Evolutionary conservation across 345 rosid species (phyloP), one percentile per base, ranked within the genome.

Genomic region (Brassica cretica): DNA sequence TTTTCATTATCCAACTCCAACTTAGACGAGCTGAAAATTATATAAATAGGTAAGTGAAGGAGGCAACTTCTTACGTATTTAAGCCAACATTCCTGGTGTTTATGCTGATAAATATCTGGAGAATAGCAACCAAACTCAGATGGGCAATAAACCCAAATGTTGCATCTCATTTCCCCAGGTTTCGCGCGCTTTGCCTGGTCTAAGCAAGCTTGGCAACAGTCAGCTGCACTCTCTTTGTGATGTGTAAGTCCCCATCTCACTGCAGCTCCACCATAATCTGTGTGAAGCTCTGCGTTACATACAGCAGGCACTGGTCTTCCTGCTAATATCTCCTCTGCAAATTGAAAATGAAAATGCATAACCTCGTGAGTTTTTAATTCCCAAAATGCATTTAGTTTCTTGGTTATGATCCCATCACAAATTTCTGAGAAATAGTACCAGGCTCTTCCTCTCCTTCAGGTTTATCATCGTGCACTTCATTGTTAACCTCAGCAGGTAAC

Each of bases 101-200:
- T 96, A 83, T 93, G 99, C 76, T 90, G 82, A 72, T 96, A 96
- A 61, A 88, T 88, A 85, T 96, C 98, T 0, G 99, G 99, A 53
- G 97, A 91, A 83, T 59, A 80, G 82, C 99, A 96, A 2, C 99
- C 99, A 9, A 75, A 69, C 81, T 89, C 96, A 16, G 84, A 81
- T 1, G 99, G 99, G 79, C 99, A 96, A 82, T 93, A 96, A 30
- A 96, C 99, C 99, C 99, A 96, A 72, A 88, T 80, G 82, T 96
- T 96, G 90, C 99, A 96, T 80, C 76, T 93, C 78, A 78, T 85
- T 84, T 91, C 89, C 70, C 93, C 96, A 18, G 93, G 91, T 69
- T 81, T 87, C 1, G 97, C 97, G 63, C 37, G 72, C 75, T 85
- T 87, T 35, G 98, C 97, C 66, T 93, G 99, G 79, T 93, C 97